phyloP scores from a whole-genome alignment of 352 stramenopile species.

The Phytophthora constricta region DNA sequence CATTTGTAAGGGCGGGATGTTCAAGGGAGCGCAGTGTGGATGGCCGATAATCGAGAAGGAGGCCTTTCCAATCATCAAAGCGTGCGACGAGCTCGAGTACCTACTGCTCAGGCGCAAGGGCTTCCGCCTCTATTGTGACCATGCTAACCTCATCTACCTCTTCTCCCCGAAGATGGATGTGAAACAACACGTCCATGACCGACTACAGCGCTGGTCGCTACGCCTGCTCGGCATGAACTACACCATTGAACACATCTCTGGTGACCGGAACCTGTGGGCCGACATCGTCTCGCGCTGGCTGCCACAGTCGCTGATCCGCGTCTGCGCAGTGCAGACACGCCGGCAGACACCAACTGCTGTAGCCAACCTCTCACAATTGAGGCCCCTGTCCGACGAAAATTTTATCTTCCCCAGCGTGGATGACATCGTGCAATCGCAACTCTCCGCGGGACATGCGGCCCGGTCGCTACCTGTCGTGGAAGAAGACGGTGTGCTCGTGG shows the following conservation, averaged over 20 bases:
- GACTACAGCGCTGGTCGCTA: slow-evolving; percentile 21
- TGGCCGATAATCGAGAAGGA: slow-evolving; percentile 37
- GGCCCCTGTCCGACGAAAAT: neutral
- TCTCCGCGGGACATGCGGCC: neutral
- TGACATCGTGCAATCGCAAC: neutral
- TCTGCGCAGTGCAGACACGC: slow-evolving; percentile 1
- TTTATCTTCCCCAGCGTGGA: neutral
- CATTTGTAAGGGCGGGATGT: slow-evolving; percentile 15
- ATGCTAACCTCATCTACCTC: slow-evolving; percentile 29
- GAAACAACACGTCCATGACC: slow-evolving; percentile 22
- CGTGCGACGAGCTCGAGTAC: slow-evolving; percentile 13
- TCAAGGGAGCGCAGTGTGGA: neutral
- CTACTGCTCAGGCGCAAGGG: slow-evolving; percentile 17
- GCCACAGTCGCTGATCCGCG: neutral
- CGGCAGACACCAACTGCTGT: neutral
- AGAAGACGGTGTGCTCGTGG: slow-evolving; percentile 4
- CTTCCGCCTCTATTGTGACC: slow-evolving; percentile 35
- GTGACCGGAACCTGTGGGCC: slow-evolving; percentile 10
- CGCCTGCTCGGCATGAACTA: slow-evolving; percentile 15
- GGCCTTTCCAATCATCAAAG: slow-evolving; percentile 23
- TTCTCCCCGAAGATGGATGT: slow-evolving; percentile 19
- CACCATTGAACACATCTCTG: slow-evolving; percentile 22
- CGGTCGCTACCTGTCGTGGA: neutral
- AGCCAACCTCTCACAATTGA: neutral
- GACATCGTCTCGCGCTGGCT: slow-evolving; percentile 15